phyloP scores from a whole-genome alignment of 805 yeast genomes.

The Saccharomyces paradoxus region DNA sequence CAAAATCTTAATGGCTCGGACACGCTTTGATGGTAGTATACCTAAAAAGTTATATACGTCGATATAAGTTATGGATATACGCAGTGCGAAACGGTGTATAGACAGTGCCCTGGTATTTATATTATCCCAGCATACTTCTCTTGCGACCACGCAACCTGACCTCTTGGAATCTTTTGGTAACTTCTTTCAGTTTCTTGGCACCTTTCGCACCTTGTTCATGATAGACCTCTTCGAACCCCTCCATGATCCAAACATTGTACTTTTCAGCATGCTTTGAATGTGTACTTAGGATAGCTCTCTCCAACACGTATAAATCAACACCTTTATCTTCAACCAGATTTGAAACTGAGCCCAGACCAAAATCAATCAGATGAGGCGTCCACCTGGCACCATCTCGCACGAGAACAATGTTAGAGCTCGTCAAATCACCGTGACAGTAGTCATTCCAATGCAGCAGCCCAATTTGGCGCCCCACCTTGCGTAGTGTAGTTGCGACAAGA shows the following conservation, averaged over 20 bases:
- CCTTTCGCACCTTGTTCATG: constrained; percentile 28
- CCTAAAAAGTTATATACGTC: not conserved
- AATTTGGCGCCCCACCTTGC: constrained; percentile 55
- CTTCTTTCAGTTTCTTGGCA: constrained; percentile 40
- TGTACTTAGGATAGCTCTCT: constrained; percentile 83
- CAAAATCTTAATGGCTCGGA: not conserved
- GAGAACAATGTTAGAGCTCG: constrained; percentile 78
- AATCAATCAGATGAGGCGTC: constrained; percentile 70
- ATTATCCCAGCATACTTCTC: constrained; percentile 82
- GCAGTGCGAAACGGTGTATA: not conserved
- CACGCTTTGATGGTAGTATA: not conserved
- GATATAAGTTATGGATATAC: not conserved
- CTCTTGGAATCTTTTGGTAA: constrained; percentile 60
- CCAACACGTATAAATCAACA: constrained; percentile 91
- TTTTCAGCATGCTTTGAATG: constrained; percentile 65
- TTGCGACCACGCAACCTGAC: constrained; percentile 90
- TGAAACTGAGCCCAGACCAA: constrained; percentile 79
- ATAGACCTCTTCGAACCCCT: constrained; percentile 51
- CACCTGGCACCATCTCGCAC: constrained; percentile 23
- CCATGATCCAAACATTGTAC: constrained; percentile 63
- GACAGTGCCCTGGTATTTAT: not conserved
- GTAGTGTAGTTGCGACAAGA: constrained; percentile 39
- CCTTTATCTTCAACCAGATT: constrained; percentile 84
- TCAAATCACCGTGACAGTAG: constrained; percentile 87
- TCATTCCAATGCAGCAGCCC: constrained; percentile 68